Base-by-base conservation (phyloP, 805 yeast genomes). In the Candida coquimbonensis region DNA sequence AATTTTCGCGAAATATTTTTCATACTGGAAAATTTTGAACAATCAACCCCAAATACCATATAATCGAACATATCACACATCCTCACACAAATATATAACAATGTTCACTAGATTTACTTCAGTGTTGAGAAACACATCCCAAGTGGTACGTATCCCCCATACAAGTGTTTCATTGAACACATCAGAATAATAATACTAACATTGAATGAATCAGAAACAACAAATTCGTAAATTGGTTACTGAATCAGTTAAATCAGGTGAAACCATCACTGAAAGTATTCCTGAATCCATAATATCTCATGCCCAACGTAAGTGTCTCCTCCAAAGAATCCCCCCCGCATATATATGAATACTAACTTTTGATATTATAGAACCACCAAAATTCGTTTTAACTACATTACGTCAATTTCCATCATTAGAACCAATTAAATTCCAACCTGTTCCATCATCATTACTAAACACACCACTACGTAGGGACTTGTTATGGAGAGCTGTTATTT, bases 401-500 rank as follows among this genome's bases (percentile, higher is more conserved):
- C 78, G 96, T 49, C 64, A 81, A 29, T 93, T 93, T 66, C 99
- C 99, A 33, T 83, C 95, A 5, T 73, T 93, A 48, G 96, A 89
- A 64, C 99, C 99, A 31, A 73, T 77, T 44, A 64, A 78, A 9
- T 75, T 86, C 54, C 75, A 85, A 49, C 93, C 97, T 16, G 80
- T 90, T 35, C 85, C 93, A 34, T 63, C 84, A 4, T 60, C 71
- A n/a, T 72, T 89, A 35, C 69, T 93, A 38, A 81, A 81, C 48
- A 72, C 74, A 19, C 95, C 95, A 40, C 63, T 87, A 48, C 82
- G 99, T 67, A 80, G 96, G 65, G 99, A 93, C 64, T 67, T 90
- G 31, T 75, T 93, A 49, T 93, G 98, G 97, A 80, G 81, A 59
- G 96, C 98, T 1, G 96, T 88, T 31, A 85, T 87, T 3, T 88